Conservation (phyloP, 2,329 filamentous ascomycete genomes). For the Xylariales sp. region DNA sequence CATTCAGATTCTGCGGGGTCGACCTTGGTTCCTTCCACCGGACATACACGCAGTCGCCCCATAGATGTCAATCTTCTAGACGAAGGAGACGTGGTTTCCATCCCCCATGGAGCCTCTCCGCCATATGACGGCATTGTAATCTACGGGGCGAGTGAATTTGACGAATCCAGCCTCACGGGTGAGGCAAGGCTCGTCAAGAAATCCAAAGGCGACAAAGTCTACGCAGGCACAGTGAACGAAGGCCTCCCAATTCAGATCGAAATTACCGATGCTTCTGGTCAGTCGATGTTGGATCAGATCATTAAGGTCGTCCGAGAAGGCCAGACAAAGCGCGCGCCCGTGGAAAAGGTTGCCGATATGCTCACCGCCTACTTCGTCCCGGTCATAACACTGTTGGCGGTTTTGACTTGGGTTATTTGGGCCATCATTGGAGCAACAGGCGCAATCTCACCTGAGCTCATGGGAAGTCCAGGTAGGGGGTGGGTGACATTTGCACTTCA, state of each 20-base stretch:
- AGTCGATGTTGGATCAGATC: slow-evolving; percentile 77
- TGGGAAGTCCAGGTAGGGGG: slow-evolving; percentile 48
- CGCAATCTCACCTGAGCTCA: slow-evolving; percentile 47
- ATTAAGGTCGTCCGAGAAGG: slow-evolving; percentile 74
- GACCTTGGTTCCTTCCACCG: too few relatives aligned
- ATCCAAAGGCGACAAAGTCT: slow-evolving; percentile 57
- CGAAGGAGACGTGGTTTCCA: slow-evolving; percentile 66
- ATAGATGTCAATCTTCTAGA: slow-evolving; percentile 68
- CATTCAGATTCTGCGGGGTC: neutral
- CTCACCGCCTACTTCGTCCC: slow-evolving; percentile 77
- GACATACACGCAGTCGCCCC: too few relatives aligned
- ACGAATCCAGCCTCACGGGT: slow-evolving; percentile 86
- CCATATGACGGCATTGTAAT: slow-evolving; percentile 74
- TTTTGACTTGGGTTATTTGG: slow-evolving; percentile 71
- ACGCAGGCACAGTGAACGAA: slow-evolving; percentile 72
- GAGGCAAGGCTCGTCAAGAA: slow-evolving; percentile 69
- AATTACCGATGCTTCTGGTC: slow-evolving; percentile 61
- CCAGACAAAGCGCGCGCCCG: slow-evolving; percentile 69
- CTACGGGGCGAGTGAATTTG: slow-evolving; percentile 64
- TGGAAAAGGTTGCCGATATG: slow-evolving; percentile 69
- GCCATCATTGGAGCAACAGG: slow-evolving; percentile 58
- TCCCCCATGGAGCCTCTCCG: slow-evolving; percentile 77
- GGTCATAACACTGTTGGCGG: slow-evolving; percentile 63
- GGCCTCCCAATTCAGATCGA: slow-evolving; percentile 56
- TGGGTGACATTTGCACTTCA: slow-evolving; percentile 72